These are phyloP conservation scores for Cystofilobasidium macerans DNA, from an alignment of 768 basidiomycete species.

Conservation along the genomic window DNA sequence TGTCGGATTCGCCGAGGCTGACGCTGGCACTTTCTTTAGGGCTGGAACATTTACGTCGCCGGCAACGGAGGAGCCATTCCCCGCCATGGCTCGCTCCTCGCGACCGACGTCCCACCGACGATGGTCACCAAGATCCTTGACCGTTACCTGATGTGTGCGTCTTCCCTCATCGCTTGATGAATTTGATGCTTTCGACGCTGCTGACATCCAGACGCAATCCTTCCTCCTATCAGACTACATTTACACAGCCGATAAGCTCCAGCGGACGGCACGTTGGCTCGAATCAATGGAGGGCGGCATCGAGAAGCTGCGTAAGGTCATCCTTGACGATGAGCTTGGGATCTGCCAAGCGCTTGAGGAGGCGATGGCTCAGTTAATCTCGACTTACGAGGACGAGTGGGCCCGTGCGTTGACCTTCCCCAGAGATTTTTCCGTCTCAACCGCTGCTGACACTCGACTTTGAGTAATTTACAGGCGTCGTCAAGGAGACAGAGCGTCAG, in stretches of 20 bases:
- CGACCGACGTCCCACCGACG: conserved; percentile 56
- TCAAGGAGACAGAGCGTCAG: conserved; percentile 45
- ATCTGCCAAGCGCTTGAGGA: conserved; percentile 59
- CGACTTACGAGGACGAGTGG: conserved; percentile 63
- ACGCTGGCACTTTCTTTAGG: no score
- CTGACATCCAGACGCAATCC: neutral
- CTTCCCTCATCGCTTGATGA: no score
- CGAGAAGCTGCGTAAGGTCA: conserved; percentile 54
- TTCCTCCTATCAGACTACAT: conserved; percentile 45
- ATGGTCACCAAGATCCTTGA: conserved; percentile 54
- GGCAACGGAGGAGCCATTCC: conserved; percentile 55
- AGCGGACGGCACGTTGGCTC: conserved; percentile 63
- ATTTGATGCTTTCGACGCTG: no score
- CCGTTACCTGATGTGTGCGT: conserved; percentile 49
- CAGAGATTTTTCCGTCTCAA: neutral
- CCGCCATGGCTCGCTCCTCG: conserved; percentile 55
- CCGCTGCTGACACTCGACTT: neutral
- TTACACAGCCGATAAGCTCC: conserved; percentile 57
- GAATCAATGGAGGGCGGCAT: conserved; percentile 60
- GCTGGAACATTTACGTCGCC: conserved; percentile 65
- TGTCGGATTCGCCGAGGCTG: no score
- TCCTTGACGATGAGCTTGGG: conserved; percentile 60
- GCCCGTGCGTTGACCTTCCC: conserved; percentile 30
- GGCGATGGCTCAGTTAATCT: conserved; percentile 55
- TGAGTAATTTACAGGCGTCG: conserved; percentile 40